Percentiles rank a stretch among this genome's conserved stretches.
These are phyloP conservation scores for Candida andamanensis DNA, from an alignment of 805 yeast genomes.

Conservation along the genomic window DNA sequence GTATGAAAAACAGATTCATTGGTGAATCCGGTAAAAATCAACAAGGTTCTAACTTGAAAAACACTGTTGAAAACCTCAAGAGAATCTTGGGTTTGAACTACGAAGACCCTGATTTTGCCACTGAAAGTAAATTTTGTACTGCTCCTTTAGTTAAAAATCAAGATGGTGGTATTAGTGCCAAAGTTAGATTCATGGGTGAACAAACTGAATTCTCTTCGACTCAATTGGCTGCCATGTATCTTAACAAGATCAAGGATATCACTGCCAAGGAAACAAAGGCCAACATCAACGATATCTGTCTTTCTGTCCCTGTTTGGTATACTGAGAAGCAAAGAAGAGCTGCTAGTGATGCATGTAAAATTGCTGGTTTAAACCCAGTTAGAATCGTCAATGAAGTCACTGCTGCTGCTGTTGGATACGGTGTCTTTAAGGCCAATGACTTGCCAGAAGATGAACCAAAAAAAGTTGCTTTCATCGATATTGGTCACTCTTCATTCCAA, in stretches of 20 bases:
- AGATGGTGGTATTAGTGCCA: conserved; percentile 75
- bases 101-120: conserved; percentile 69
- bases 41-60: conserved; percentile 93
- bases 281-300: conserved; percentile 78
- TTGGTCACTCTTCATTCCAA: conserved; percentile 94
- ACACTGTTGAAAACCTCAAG: conserved; percentile 92
- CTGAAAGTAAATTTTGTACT: conserved; percentile 71
- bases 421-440: conserved; percentile 91
- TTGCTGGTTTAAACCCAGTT: conserved; percentile 97
- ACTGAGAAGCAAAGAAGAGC: conserved; percentile 96
- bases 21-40: conserved; percentile 97
- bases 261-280: conserved; percentile 79
- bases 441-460: conserved; percentile 91
- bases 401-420: conserved; percentile 99
- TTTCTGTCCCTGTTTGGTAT: conserved; percentile 97
- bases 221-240: conserved; percentile 92
- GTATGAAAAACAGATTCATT: conserved; percentile 78
- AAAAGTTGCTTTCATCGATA: conserved; percentile 89
- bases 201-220: conserved; percentile 75
- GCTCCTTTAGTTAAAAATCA: conserved; percentile 63
- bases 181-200: conserved; percentile 80
- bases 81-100: conserved; percentile 79
- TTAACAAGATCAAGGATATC: conserved; percentile 81
- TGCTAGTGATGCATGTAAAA: conserved; percentile 87
- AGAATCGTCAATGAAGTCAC: conserved; percentile 96